Conservation (phyloP, 352 stramenopile species). For the Pythium dissimile region DNA sequence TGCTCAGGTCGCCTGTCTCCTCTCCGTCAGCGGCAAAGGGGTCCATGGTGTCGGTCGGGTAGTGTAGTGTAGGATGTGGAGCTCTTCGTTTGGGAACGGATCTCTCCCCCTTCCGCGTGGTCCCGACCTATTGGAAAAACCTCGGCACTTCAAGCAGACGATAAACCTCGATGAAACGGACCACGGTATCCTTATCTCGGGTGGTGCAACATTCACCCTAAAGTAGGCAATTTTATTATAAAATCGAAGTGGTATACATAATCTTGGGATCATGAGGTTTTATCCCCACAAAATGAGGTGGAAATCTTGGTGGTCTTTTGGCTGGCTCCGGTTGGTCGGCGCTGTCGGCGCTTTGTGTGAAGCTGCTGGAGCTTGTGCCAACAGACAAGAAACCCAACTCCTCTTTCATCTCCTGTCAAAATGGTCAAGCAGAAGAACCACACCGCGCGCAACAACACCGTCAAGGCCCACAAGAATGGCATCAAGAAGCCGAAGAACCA, state of each 20-base stretch:
- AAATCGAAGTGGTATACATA: slow-evolving; percentile 8
- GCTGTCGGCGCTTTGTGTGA: not conserved
- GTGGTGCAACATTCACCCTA: too few relatives aligned
- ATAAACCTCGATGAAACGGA: slow-evolving; percentile 19
- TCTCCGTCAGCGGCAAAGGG: slow-evolving; percentile 50
- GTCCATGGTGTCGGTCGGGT: slow-evolving; percentile 37
- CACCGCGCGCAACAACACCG: slow-evolving; percentile 96
- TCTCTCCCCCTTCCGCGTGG: slow-evolving; percentile 13
- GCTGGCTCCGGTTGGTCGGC: slow-evolving; percentile 19
- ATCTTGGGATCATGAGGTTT: not conserved
- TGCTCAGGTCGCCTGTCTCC: slow-evolving; percentile 42
- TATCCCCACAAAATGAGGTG: not conserved
- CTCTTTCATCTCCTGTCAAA: slow-evolving; percentile 30
- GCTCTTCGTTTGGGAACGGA: slow-evolving; percentile 10
- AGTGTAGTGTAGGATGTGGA: slow-evolving; percentile 6
- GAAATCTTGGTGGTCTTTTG: not conserved
- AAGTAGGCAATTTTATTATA: not conserved
- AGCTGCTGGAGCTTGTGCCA: too few relatives aligned
- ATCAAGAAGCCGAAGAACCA: slow-evolving; percentile 97
- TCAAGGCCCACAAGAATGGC: slow-evolving; percentile 96
- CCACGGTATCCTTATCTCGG: not conserved
- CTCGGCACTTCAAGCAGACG: not conserved
- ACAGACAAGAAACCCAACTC: slow-evolving; percentile 22
- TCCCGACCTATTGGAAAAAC: not conserved
- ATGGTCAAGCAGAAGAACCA: slow-evolving; percentile 98